Evolutionary conservation across 129 eudicot genomes (phyloP).

Genomic region (Chrysanthemum seticuspe): DNA sequence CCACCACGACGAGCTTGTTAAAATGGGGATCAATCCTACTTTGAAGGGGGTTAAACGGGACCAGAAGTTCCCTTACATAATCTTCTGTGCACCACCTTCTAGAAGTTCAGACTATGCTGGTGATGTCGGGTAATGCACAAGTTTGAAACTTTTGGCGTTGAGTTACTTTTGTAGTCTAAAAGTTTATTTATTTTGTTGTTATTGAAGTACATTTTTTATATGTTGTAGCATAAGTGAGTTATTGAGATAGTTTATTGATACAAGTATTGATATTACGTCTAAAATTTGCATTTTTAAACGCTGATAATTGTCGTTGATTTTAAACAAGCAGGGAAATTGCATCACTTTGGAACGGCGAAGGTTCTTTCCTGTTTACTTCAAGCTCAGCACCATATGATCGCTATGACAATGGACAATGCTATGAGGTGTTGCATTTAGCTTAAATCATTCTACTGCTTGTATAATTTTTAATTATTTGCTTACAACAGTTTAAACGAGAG

Average conservation of each 20-base stretch:
- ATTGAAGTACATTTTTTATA: background rate
- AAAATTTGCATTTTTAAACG: background rate
- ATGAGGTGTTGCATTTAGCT: conserved; percentile 61
- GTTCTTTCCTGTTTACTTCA: conserved; percentile 90
- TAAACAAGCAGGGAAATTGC: conserved; percentile 62
- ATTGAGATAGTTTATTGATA: conserved; percentile 14
- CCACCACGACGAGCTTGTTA: conserved; percentile 84
- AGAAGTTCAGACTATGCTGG: conserved; percentile 68
- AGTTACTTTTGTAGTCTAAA: background rate
- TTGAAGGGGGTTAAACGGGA: conserved; percentile 51
- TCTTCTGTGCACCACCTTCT: conserved; percentile 94
- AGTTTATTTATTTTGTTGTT: background rate
- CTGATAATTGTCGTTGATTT: conserved; percentile 9
- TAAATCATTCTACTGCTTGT: conserved; percentile 1
- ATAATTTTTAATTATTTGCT: background rate
- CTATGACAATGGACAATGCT: conserved; percentile 76
- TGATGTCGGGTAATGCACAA: conserved; percentile 62
- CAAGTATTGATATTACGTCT: background rate
- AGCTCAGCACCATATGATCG: conserved; percentile 95
- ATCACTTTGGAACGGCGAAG: conserved; percentile 86
- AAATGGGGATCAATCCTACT: conserved; percentile 74
- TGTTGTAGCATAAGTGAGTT: background rate
- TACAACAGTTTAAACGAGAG: background rate
- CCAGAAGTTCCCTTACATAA: conserved; percentile 74
- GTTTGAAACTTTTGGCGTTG: background rate